Conservation (phyloP, 2,329 filamentous ascomycete species). For the Alternaria gaisen region DNA sequence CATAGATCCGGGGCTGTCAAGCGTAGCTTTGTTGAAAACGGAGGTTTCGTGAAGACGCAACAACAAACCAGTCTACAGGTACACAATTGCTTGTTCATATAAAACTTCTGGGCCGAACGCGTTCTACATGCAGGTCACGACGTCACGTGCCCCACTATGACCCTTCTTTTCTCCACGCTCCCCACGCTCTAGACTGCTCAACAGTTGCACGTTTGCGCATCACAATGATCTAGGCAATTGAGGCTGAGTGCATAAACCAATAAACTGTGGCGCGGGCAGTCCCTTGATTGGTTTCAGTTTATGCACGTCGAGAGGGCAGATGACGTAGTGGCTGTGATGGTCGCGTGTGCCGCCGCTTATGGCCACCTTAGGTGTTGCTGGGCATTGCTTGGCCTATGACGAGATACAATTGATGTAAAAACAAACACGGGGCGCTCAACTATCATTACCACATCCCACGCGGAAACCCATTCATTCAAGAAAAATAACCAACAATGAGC, state of each 20-base stretch:
- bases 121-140: background rate
- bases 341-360: slow-evolving; percentile 20
- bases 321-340: slow-evolving; percentile 31
- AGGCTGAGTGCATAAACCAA: slow-evolving; percentile 19
- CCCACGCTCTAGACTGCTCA: slow-evolving; percentile 8
- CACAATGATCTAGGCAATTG: slow-evolving; percentile 7
- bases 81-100: background rate
- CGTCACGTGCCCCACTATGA: slow-evolving; percentile 12
- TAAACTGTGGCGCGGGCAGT: slow-evolving; percentile 5
- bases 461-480: background rate
- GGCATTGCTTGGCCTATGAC: slow-evolving; percentile 24
- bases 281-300: slow-evolving; percentile 8
- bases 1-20: background rate
- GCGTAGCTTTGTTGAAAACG: background rate
- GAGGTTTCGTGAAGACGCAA: background rate
- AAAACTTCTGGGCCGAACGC: background rate
- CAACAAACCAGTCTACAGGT: background rate
- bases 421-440: background rate
- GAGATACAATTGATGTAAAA: slow-evolving; percentile 6
- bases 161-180: slow-evolving; percentile 4
- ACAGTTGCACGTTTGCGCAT: background rate
- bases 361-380: slow-evolving; percentile 11
- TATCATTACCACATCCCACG: background rate
- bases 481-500: slow-evolving; percentile 11
- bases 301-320: slow-evolving; percentile 9